A percentile compares a stretch with the other conserved stretches of the same genome.
Conservation (phyloP, 495 filamentous ascomycete genomes). For the Trichocladium antarcticum region DNA sequence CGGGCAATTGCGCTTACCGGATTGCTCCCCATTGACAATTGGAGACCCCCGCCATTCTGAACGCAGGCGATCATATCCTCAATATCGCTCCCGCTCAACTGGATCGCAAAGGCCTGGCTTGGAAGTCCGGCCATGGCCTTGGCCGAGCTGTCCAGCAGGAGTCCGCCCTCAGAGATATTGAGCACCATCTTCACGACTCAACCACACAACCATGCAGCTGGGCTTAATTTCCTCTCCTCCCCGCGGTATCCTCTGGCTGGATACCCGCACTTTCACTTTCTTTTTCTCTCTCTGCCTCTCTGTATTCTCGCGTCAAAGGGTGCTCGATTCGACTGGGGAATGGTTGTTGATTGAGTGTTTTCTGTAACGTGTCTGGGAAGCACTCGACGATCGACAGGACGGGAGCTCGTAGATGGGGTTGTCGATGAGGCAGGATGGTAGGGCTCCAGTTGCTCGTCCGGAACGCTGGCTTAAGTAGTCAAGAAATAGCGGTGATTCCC, state of each 20-base stretch:
- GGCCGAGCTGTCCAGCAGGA: constrained; percentile 36
- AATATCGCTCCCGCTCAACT: constrained; percentile 52
- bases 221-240: constrained; percentile 10
- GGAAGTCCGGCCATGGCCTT: constrained; percentile 28
- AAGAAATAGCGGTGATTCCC: not conserved
- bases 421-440: not conserved
- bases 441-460: not conserved
- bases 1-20: constrained; percentile 45
- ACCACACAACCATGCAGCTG: not conserved
- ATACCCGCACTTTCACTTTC: not conserved
- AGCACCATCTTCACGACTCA: constrained; percentile 26
- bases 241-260: constrained; percentile 1
- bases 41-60: constrained; percentile 48
- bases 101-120: constrained; percentile 49
- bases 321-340: too few relatives aligned
- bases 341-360: not conserved
- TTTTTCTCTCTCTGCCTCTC: not conserved
- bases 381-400: not conserved
- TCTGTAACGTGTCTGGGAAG: not conserved
- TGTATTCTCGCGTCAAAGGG: not conserved
- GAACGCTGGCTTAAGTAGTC: not conserved
- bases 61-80: constrained; percentile 61
- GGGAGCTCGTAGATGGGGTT: not conserved
- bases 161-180: constrained; percentile 33
- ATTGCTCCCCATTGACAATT: constrained; percentile 45